Conservation (phyloP, 306 rosid genomes). For the Styphnolobium japonicum region DNA sequence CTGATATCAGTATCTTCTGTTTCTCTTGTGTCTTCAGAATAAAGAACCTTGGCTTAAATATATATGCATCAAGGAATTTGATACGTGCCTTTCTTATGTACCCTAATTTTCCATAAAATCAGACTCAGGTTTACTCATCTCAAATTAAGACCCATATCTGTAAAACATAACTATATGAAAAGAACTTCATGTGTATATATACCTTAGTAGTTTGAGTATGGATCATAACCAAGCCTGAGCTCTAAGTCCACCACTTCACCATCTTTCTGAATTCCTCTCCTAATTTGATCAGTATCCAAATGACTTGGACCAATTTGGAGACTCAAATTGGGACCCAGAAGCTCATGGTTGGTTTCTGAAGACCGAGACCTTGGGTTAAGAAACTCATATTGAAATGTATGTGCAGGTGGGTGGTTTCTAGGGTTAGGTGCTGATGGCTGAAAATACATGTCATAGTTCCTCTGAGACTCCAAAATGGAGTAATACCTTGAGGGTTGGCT, state of each 20-base stretch:
- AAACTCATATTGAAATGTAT: constrained; percentile 27
- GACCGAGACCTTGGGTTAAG: constrained; percentile 28
- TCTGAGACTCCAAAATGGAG: constrained; percentile 38
- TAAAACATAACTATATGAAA: background rate
- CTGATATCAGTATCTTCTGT: background rate
- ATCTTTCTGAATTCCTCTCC: constrained; percentile 26
- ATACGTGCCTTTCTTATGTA: too few species aligned
- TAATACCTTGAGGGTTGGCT: constrained; percentile 29
- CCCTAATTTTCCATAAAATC: too few species aligned
- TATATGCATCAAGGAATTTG: background rate
- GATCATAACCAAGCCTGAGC: constrained; percentile 68
- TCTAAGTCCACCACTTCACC: constrained; percentile 66
- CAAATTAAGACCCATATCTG: background rate
- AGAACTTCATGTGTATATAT: background rate
- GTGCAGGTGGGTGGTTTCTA: constrained; percentile 10
- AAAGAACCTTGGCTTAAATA: background rate
- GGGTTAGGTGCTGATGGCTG: constrained; percentile 35
- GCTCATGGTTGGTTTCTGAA: constrained; percentile 30
- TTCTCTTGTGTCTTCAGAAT: constrained; percentile 4
- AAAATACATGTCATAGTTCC: constrained; percentile 34
- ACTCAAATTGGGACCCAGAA: constrained; percentile 50
- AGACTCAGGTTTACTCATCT: too few species aligned
- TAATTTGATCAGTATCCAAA: constrained; percentile 17
- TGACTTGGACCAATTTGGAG: constrained; percentile 34
- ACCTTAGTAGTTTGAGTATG: constrained; percentile 18